Evolutionary conservation across 495 filamentous ascomycete species (phyloP), one percentile per base, ranked within the genome.

Genomic region (Aspergillus avenaceus): DNA sequence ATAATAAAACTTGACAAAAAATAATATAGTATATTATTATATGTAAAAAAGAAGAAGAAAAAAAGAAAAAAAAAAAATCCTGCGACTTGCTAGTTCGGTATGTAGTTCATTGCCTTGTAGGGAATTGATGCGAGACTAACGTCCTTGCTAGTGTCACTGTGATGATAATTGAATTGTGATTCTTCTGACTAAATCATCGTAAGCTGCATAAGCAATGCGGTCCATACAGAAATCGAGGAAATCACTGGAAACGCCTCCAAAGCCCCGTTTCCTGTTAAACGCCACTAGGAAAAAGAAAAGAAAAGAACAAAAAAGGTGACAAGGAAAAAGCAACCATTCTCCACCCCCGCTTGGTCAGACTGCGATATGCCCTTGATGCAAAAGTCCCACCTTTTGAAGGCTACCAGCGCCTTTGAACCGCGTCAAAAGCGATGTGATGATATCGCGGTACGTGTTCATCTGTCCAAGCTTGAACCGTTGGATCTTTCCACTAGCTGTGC

Each of bases 401-500:
- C 34, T 8, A 46, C 51, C 54, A 34, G 58, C 45, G 8, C 63
- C 56, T 23, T 63, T 62, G 28, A 65, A 69, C 5, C 59, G 59
- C 16, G 64, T 59, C n/a, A 72, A 52, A 4, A 75, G 52, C 9
- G 69, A 71, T 1, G 64, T 55, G 5, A 75, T 80, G 50, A 75
- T 68, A 34, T 73, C 66, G 1, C 72, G 62, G 50, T 75, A 75
- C 11, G 61, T 49, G 50, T 73, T 73, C 70, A 75, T 73, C 58
- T 75, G 64, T 1, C 66, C 50, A 23, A 75, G 60, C 43, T 67
- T 70, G 65, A 70, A 73, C 58, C 67, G 78, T 52, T 91, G 69
- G 55, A 91, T 89, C 69, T 95, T 95, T 45, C 90, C 90, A 48
- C 82, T 82, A 9, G 83, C 77, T 47, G 85, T 90, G 60, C 86